Evolutionary conservation across 305 asterid species (phyloP), one percentile per base, ranked within the genome.

Genomic region (Solanum hybrid): DNA sequence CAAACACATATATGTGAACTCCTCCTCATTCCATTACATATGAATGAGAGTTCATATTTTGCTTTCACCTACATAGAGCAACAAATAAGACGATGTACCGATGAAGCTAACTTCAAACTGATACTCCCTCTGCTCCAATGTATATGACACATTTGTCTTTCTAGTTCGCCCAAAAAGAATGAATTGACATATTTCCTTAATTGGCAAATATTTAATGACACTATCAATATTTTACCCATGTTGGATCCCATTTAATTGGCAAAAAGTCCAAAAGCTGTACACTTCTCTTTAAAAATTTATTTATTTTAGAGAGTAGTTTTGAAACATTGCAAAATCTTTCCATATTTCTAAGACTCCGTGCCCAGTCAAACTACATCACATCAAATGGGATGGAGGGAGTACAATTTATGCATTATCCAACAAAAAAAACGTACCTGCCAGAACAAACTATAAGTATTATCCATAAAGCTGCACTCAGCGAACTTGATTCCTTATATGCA

Each of bases 401-500:
- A 24, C 40, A n/a, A 29, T 46, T 29, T 18, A 29, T 83, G 74
- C 18, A 46, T 46, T 46, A 83, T 22, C 89, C 3, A 84, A 35
- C 18, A 78, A 28, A 24, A 73, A 71, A 87, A 1, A 12, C 11
- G 8, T 89, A 97, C 99, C 99, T 95, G 92, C 99, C 99, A 39
- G 93, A 91, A 92, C 98, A 94, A 91, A 96, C 91, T 61, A 96
- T 91, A 89, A 95, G 89, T 77, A 95, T 81, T 92, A 96, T 92
- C 99, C 99, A 97, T 22, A 93, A 7, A 74, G 92, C 89, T 36
- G 96, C 91, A 69, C 89, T 91, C 36, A 22, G 82, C 95, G 95
- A 95, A 89, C 90, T 92, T 16, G 96, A 89, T 92, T 97, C 99
- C 91, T 96, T 96, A 89, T 97, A 95, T 4, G 94, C 95, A 86